Conservation (phyloP, 352 stramenopile species). For the Phytopythium sindhum region DNA sequence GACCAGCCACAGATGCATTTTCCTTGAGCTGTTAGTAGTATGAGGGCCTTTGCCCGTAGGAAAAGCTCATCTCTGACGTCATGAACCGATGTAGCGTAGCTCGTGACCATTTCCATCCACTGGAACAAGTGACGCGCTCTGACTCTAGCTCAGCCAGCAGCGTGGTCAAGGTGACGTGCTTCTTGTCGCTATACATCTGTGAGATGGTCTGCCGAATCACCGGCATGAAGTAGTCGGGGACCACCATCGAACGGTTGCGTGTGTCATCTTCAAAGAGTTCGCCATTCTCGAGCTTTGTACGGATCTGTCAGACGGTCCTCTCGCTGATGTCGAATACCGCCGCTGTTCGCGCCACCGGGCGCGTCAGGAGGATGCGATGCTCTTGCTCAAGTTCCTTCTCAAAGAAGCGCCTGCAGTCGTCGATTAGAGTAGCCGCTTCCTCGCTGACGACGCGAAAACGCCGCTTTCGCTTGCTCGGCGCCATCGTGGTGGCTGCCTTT, state of each 20-base stretch:
- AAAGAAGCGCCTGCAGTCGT: slow-evolving; percentile 2
- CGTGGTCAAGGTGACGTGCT: background rate
- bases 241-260: background rate
- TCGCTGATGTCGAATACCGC: background rate
- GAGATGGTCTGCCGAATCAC: background rate
- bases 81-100: slow-evolving; percentile 14
- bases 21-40: slow-evolving; percentile 12
- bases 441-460: slow-evolving; percentile 1
- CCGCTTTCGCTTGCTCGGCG: background rate
- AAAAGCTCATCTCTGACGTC: slow-evolving; percentile 7
- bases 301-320: background rate
- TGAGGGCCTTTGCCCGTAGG: slow-evolving; percentile 4
- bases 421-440: background rate
- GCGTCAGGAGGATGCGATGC: background rate
- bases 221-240: background rate
- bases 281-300: background rate
- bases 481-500: background rate
- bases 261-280: background rate
- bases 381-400: slow-evolving; percentile 1
- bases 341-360: background rate
- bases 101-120: slow-evolving; percentile 13
- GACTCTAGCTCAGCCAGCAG: background rate
- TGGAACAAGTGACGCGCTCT: slow-evolving; percentile 7
- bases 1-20: slow-evolving; percentile 7
- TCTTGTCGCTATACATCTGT: background rate